Evolutionary conservation across 169 alveolate genomes (phyloP), one percentile per base, ranked within the genome.

Genomic region (Cryptosporidium parvum): DNA sequence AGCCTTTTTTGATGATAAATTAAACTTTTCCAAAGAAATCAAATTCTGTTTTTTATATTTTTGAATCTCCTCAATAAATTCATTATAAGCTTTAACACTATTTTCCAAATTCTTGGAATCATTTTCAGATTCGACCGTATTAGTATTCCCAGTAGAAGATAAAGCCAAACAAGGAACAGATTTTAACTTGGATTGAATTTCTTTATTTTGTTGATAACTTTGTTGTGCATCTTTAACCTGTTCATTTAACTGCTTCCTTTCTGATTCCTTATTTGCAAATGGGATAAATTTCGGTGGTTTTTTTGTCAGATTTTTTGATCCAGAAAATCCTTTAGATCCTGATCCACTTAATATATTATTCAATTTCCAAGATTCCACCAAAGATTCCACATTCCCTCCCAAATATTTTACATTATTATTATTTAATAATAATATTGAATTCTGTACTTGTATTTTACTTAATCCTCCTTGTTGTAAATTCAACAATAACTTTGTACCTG

Each of bases 241-340:
- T 26, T 80, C 52, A 39, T n/a, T 59, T 39, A 80, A 39, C 12
- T 62, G 42, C 35, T 48, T 59, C 33, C 39, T 35, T 21, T 80
- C 75, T 7, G 62, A 58, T 14, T 61, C 75, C 29, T 65, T 59
- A 80, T 80, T 48, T 2, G 45, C 53, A 80, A 42, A 80, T 3
- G 87, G 87, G 5, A 62, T 65, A 48, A 80, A 80, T 23, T 80
- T 80, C 0, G 87, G 87, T 12, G 87, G 87, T 16, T 80, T 80
- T 23, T 59, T 61, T 16, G 58, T 35, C 31, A 65, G 33, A 61
- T 58, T 80, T 52, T 62, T 80, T 61, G 87, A 39, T 12, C 35
- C 52, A 26, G 62, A 26, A 18, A 80, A 61, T 5, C 69, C 69
- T 48, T 65, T 80, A 16, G 87, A 61, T 5, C 80, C 14, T 16